Evolutionary conservation across 352 stramenopile genomes (phyloP), one percentile per base, ranked within the genome.

Genomic region (Blastocystis sp.): DNA sequence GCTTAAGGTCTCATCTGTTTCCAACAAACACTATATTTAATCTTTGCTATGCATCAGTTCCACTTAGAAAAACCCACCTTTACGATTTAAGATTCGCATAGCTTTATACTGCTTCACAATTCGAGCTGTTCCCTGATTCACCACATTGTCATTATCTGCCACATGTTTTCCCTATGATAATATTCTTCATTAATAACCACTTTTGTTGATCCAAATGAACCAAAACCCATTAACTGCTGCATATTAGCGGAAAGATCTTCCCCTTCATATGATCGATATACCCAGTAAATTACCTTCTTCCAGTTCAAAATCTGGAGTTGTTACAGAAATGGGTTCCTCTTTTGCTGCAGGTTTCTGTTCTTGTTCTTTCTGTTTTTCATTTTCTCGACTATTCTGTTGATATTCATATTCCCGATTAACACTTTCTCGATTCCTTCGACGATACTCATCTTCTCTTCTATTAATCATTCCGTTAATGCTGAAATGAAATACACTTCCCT

Each of bases 41-140:
- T 64, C 70, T 64, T 81, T 64, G 70, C 70, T 81, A 81, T n/a
- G 54, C 17, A 35, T 59, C 33, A 37, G 44, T 0, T 22, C 44
- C 68, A 53, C 2, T 22, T 60, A 64, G 0, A 40, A 48, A 22
- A 24, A 27, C 24, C 13, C 40, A 81, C 70, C 70, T 40, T 81
- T 81, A 5, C 70, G 42, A 40, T 81, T 81, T 56, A 81, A 40
- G 62, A 81, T 81, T 24, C 70, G 70, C 44, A 81, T 81, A 33
- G 51, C 35, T 56, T 62, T 81, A 40, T 59, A 81, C 70, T 81
- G 70, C 51, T 81, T 81, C 24, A 81, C 48, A 42, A 81, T 56
- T 66, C 70, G 70, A 81, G 35, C 27, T 4, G 70, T 24, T 62
- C 70, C 70, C 40, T 51, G 40, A 54, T 81, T 81, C 13, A 81